These are phyloP conservation scores for Vitellaria paradoxa DNA, from an alignment of 179 eudicot species.

Conservation along the genomic window DNA sequence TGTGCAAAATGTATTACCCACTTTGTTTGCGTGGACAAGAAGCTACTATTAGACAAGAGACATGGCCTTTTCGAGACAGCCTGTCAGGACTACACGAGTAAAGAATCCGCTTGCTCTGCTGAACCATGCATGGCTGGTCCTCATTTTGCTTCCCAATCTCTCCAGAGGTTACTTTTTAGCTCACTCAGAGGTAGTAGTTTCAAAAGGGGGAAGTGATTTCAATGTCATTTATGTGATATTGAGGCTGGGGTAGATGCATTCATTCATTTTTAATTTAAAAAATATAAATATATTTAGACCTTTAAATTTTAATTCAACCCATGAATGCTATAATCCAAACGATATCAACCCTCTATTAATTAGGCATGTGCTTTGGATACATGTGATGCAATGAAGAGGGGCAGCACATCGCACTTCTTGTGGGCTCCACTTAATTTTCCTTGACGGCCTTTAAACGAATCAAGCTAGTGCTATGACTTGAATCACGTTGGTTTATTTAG, in stretches of 20 bases:
- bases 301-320: neutral
- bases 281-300: neutral
- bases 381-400: neutral
- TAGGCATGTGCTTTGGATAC: neutral
- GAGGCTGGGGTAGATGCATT: too few species aligned
- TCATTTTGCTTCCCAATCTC: too few species aligned
- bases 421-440: neutral
- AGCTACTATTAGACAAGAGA: neutral
- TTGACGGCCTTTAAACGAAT: too few species aligned
- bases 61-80: neutral
- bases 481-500: too few species aligned
- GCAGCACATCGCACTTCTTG: neutral
- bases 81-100: slow-evolving; percentile 3
- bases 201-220: neutral
- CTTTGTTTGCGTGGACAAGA: neutral
- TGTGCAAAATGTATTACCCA: neutral
- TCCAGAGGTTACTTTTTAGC: too few species aligned
- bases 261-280: too few species aligned
- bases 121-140: neutral
- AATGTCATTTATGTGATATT: neutral
- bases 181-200: neutral
- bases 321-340: neutral
- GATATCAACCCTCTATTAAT: too few species aligned
- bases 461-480: too few species aligned
- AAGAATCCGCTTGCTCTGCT: neutral